These are phyloP conservation scores for Claviceps maximensis DNA, from an alignment of 2,329 filamentous ascomycete species.

Conservation along the genomic window DNA sequence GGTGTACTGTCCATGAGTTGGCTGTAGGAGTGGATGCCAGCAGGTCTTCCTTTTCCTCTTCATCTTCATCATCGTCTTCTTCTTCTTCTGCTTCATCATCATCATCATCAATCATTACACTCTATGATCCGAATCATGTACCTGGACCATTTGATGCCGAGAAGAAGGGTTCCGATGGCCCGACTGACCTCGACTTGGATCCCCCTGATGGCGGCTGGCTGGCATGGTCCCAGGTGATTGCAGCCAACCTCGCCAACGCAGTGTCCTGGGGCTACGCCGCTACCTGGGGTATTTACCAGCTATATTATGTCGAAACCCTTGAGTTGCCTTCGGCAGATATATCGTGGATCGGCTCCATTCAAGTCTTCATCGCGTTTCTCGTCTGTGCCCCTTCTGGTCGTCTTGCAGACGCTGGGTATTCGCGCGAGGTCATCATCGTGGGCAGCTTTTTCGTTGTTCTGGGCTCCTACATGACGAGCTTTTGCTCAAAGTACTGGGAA, in stretches of 20 bases:
- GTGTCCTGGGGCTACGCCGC: slow-evolving; percentile 37
- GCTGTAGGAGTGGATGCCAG: neutral
- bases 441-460: slow-evolving; percentile 30
- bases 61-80: too few relatives aligned
- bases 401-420: slow-evolving; percentile 37
- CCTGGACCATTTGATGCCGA: neutral
- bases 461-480: slow-evolving; percentile 35
- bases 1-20: neutral
- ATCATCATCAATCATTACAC: neutral
- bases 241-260: slow-evolving; percentile 32
- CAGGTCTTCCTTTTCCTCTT: neutral
- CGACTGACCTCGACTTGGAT: slow-evolving; percentile 1
- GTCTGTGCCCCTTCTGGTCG: slow-evolving; percentile 35
- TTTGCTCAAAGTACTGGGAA: slow-evolving; percentile 35
- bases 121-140: neutral
- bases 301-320: slow-evolving; percentile 30
- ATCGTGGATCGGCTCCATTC: slow-evolving; percentile 35
- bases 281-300: slow-evolving; percentile 40
- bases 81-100: too few relatives aligned
- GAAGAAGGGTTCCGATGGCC: neutral
- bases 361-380: slow-evolving; percentile 36
- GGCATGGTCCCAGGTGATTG: slow-evolving; percentile 38
- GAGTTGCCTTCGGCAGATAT: slow-evolving; percentile 21
- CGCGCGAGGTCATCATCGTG: slow-evolving; percentile 24
- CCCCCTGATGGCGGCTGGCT: slow-evolving; percentile 30